Evolutionary conservation across 2,329 filamentous ascomycete species (phyloP), one percentile per base, ranked within the genome.

Genomic region (Aspergillus ustus): DNA sequence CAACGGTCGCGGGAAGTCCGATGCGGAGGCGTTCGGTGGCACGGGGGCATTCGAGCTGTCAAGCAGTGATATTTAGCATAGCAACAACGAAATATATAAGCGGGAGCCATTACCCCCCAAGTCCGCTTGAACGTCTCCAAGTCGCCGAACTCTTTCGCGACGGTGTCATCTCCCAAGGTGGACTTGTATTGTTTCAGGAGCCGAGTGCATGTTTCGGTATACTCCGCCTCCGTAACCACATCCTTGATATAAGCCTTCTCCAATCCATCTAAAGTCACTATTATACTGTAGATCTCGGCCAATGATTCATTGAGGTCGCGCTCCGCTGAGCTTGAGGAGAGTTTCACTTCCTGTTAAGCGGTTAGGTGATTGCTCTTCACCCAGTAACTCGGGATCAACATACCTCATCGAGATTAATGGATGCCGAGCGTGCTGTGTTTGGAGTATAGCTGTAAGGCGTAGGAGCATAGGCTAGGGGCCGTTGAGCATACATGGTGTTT

Each of bases 221-320:
- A 99, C 72, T 97, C 94, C 56, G 85, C 84, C 78, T 98, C 95
- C 6, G 91, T 87, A 54, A 99, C 90, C 22, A 93, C 94, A 82
- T 99, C 95, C 73, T 97, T 96, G 44, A 99, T 86, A 73, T 97
- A 99, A 0, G 94, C 96, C 77, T 96, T 97, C 73, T 99, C 95
- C 1, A 99, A 86, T 66, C 96, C 93, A 74, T 99, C 95, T 3
- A 99, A 83, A 0, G 95, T 98, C 64, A 97, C 87, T 43, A 99
- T 94, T 68, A 99, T 98, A 80, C 93, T 97, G 79, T 98, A 99
- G 25, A 99, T 89, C 78, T 99, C 95, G 59, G 94, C 95, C 15
- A 99, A 87, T 1, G 95, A 98, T 73, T 98, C 95, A 76, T 97
- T 92, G 1, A 98, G 84, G 74, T 99, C 93, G 63, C 94, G 89